phyloP scores from a whole-genome alignment of 306 rosid genomes.

The Dalbergia cochinchinensis region DNA sequence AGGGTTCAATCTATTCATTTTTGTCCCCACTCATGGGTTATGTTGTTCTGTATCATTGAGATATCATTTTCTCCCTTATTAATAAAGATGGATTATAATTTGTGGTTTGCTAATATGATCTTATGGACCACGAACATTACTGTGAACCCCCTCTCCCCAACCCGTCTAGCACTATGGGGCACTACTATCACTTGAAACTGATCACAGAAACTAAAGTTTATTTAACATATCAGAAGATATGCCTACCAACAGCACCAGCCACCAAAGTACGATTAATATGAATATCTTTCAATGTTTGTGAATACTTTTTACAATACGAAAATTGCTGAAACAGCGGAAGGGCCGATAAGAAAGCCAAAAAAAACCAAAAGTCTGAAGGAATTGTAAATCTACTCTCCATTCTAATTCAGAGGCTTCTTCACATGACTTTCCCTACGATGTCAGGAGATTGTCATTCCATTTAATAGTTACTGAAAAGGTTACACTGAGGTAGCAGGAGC shows the following conservation, averaged over 20 bases:
- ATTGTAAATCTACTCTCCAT: background rate
- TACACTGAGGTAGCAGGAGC: constrained; percentile 3
- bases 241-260: background rate
- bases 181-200: constrained; percentile 2
- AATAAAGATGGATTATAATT: constrained; percentile 51
- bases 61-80: constrained; percentile 42
- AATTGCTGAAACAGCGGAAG: constrained; percentile 2
- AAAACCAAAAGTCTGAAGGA: constrained; percentile 16
- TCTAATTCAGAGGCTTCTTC: background rate
- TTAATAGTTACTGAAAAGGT: constrained; percentile 1
- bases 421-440: background rate
- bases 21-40: constrained; percentile 43
- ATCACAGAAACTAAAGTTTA: constrained; percentile 26
- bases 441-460: background rate
- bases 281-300: background rate
- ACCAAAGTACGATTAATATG: background rate
- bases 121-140: constrained; percentile 5
- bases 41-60: constrained; percentile 44
- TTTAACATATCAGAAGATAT: background rate
- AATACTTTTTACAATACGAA: constrained; percentile 4
- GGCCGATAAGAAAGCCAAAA: background rate
- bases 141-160: background rate
- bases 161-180: background rate
- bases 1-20: constrained; percentile 49
- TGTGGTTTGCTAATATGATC: constrained; percentile 36